Evolutionary conservation across 495 filamentous ascomycete species (phyloP), one percentile per base, ranked within the genome.

Genomic region (Talaromyces ruber): DNA sequence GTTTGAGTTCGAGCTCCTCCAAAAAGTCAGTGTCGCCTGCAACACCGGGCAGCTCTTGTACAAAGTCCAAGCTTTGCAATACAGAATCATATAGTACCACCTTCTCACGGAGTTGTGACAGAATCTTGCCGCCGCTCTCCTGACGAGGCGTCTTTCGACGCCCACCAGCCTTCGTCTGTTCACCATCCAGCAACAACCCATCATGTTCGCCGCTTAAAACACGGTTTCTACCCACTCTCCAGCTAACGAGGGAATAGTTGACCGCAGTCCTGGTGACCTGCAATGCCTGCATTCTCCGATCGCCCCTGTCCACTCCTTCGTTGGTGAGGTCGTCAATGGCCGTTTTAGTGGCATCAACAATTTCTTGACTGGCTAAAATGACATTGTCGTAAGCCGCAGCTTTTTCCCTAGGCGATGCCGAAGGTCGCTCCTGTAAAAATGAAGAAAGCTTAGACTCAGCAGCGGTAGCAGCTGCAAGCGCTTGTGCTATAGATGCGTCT

Each of bases 1-100:
- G 81, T 66, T 93, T 93, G 3, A 85, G 84, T 55, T 90, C 84
- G 2, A 99, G 76, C 67, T 94, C 90, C 14, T 79, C 74, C 3
- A 91, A 76, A 64, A 99, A 88, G 16, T 74, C 74, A 47, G 86
- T 81, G 68, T 99, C 95, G 24, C 90, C 88, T n/a, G 89, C 92
- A 25, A 97, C 87, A 70, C 95, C 95, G 0, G 92, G 88, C 11
- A 99, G 80, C 60, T 94, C 90, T 64, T 89, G 89, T 65, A 97
- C 85, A 22, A 93, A 92, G 57, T 98, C 91, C 62, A 99, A 75
- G 73, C 90, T 96, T 66, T 87, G 88, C 12, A 99, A 72, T 4
- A 87, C 96, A 25, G 91, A 90, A 68, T 98, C 92, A 70, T 97
- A 98, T n/a, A 98, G 79, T 2, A 90, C 92, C 12, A 92, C 88